These are phyloP conservation scores for Aureobasidium sp. DNA, from an alignment of 2,329 filamentous ascomycete genomes.

Conservation along the genomic window DNA sequence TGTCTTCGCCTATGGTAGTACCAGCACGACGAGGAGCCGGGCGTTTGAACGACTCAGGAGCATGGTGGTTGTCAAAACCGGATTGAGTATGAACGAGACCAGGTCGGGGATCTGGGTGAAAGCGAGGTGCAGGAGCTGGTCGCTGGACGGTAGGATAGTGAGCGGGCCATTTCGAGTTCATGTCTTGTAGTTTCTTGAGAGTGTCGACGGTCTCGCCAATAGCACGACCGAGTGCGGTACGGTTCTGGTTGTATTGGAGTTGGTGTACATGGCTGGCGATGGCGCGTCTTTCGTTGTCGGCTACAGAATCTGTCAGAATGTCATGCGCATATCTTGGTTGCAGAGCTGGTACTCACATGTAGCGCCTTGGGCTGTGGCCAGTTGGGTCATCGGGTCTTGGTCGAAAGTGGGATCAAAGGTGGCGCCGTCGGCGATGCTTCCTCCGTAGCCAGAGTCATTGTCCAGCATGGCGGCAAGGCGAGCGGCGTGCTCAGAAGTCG, in stretches of 20 bases:
- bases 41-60: conserved; percentile 35
- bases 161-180: conserved; percentile 87
- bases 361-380: conserved; percentile 2
- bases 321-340: too few species aligned
- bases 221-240: conserved; percentile 75
- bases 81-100: conserved; percentile 59
- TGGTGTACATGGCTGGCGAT: conserved; percentile 84
- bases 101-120: conserved; percentile 51
- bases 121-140: conserved; percentile 38
- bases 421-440: conserved; percentile 62
- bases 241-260: conserved; percentile 90
- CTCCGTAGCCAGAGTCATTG: conserved; percentile 85
- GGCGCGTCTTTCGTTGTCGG: conserved; percentile 58
- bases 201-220: conserved; percentile 83
- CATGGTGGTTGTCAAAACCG: conserved; percentile 45
- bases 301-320: conserved; percentile 25
- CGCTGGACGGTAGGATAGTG: conserved; percentile 84
- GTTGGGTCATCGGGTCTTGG: conserved; percentile 1
- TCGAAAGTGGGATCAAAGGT: conserved; percentile 44
- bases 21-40: conserved; percentile 59
- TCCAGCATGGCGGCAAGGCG: conserved; percentile 76
- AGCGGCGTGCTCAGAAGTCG: conserved; percentile 72
- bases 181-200: conserved; percentile 74
- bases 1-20: conserved; percentile 59
- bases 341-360: neutral